phyloP scores from a whole-genome alignment of 2,329 filamentous ascomycete species.

The Cordyceps tenuipes region DNA sequence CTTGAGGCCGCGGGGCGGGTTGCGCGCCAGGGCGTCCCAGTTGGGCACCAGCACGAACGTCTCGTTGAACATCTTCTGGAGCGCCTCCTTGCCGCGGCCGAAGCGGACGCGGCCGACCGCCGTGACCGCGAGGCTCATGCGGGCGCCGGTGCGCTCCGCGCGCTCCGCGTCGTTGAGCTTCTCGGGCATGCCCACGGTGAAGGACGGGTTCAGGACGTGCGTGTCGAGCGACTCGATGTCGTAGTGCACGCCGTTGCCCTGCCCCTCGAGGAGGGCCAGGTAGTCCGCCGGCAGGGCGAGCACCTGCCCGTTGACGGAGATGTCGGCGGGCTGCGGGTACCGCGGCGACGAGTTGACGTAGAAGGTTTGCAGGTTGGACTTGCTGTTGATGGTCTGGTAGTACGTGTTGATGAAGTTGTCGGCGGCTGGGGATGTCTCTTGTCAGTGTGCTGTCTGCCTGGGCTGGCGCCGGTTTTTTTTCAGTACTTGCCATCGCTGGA shows the following conservation, averaged over 20 bases:
- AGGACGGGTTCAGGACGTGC: constrained; percentile 67
- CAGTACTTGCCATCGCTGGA: constrained; percentile 37
- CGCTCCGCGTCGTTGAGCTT: constrained; percentile 32
- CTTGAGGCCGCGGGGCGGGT: constrained; percentile 44
- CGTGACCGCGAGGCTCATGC: constrained; percentile 63
- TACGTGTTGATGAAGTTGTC: constrained; percentile 64
- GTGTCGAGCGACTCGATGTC: constrained; percentile 70
- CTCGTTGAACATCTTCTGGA: constrained; percentile 65
- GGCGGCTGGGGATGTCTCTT: constrained; percentile 43
- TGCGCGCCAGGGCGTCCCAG: constrained; percentile 48
- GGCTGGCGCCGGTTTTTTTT: neutral
- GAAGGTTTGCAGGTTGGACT: constrained; percentile 55
- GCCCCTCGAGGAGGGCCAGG: constrained; percentile 57
- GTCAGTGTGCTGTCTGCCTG: constrained; percentile 1
- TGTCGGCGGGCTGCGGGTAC: constrained; percentile 52
- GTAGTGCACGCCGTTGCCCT: constrained; percentile 52
- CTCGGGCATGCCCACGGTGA: constrained; percentile 47
- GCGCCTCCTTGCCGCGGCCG: constrained; percentile 52
- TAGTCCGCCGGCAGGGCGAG: constrained; percentile 56
- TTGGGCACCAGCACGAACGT: constrained; percentile 75
- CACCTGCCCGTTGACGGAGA: constrained; percentile 71
- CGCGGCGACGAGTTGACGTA: constrained; percentile 55
- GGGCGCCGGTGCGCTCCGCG: constrained; percentile 42
- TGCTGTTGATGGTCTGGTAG: constrained; percentile 64
- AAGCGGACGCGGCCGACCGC: constrained; percentile 66